Evolutionary conservation across 257 asterid genomes (phyloP).

Genomic region (Cinchona pubescens): DNA sequence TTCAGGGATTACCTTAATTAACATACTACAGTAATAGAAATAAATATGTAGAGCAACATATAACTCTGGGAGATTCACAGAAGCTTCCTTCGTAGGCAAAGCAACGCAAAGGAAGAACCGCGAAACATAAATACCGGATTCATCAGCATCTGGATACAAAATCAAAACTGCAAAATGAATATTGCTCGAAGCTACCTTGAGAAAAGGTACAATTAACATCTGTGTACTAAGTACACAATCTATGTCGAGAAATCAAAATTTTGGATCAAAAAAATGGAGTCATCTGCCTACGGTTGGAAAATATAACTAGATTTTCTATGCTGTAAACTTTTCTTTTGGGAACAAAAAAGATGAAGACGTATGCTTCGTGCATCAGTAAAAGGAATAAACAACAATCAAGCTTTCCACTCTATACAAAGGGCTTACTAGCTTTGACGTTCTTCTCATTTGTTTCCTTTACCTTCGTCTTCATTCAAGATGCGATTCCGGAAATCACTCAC

Average conservation of each 20-base stretch:
- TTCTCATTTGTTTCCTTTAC: slow-evolving; percentile 55
- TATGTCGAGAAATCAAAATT: slow-evolving; percentile 1
- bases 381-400: slow-evolving; percentile 8
- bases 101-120: no score
- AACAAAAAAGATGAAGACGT: neutral
- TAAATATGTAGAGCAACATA: no score
- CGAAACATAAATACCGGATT: neutral
- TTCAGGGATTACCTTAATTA: neutral
- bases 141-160: neutral
- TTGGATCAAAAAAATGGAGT: slow-evolving; percentile 5
- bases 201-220: neutral
- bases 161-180: neutral
- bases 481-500: slow-evolving; percentile 84
- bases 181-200: neutral
- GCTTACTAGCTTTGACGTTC: slow-evolving; percentile 8
- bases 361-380: neutral
- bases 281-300: neutral
- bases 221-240: neutral
- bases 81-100: no score
- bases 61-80: no score
- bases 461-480: slow-evolving; percentile 96
- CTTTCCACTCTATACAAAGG: slow-evolving; percentile 27
- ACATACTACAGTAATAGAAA: no score
- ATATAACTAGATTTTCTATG: neutral
- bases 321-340: neutral